These are phyloP conservation scores for Periglandula ipomoeae DNA, from an alignment of 2,329 filamentous ascomycete species.

Conservation along the genomic window DNA sequence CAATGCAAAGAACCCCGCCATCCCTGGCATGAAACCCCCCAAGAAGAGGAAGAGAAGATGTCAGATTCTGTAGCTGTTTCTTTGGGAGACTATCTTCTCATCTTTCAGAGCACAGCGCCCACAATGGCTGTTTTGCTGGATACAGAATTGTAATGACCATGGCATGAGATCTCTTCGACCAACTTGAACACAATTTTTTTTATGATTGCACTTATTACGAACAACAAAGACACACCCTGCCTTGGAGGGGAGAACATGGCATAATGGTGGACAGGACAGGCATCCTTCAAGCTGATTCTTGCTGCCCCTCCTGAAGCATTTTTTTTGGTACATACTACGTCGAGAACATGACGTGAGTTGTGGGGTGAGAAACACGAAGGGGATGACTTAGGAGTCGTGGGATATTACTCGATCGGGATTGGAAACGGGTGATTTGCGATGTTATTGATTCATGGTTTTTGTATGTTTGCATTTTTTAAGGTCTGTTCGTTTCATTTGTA, in stretches of 20 bases:
- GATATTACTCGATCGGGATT: conserved; percentile 4
- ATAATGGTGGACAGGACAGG: conserved; percentile 7
- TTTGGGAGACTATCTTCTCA: neutral
- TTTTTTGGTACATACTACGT: conserved; percentile 11
- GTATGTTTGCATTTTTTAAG: neutral
- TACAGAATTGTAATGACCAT: conserved; percentile 32
- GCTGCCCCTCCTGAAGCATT: conserved; percentile 1
- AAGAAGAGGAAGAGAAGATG: conserved; percentile 83
- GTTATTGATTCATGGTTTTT: neutral
- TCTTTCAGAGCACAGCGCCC: neutral
- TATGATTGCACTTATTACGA: conserved; percentile 23
- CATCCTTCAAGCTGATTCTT: conserved; percentile 3
- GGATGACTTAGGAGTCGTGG: conserved; percentile 6
- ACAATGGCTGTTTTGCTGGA: neutral
- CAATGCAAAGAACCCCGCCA: conserved; percentile 27
- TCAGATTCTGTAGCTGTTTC: conserved; percentile 55
- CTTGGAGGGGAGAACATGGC: conserved; percentile 4
- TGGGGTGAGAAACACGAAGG: neutral
- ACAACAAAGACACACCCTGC: conserved; percentile 7
- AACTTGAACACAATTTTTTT: conserved; percentile 26
- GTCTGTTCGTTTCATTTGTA: neutral
- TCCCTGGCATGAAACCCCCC: conserved; percentile 36
- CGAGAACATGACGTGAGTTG: conserved; percentile 1
- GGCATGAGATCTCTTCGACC: conserved; percentile 5
- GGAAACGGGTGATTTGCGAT: conserved; percentile 6